A percentile compares a stretch with the other conserved stretches of the same genome.
phyloP scores from a whole-genome alignment of 768 basidiomycete species.

The Solioccasus polychromus region DNA sequence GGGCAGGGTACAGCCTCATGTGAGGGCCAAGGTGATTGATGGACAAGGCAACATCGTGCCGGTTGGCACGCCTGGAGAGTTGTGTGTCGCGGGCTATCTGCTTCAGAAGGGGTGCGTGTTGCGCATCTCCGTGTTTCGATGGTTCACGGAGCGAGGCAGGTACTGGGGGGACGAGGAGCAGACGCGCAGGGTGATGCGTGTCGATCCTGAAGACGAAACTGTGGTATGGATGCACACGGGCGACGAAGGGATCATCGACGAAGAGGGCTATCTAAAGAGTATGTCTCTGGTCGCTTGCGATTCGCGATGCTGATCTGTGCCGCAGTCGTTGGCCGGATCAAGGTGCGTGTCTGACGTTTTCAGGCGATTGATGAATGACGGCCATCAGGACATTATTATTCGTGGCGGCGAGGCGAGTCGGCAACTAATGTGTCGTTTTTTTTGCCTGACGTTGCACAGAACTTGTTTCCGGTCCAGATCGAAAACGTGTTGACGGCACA shows the following conservation, averaged over 20 bases:
- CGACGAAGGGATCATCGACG: constrained; percentile 78
- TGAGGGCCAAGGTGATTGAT: constrained; percentile 71
- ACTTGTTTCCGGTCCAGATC: constrained; percentile 82
- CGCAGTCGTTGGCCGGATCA: constrained; percentile 74
- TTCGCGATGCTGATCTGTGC: background rate
- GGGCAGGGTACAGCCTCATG: constrained; percentile 72
- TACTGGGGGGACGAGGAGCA: constrained; percentile 78
- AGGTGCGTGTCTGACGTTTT: constrained; percentile 40
- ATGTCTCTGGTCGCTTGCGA: constrained; percentile 22
- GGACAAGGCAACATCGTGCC: constrained; percentile 58
- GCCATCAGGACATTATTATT: constrained; percentile 71
- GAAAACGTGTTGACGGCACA: constrained; percentile 67
- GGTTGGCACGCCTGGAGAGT: constrained; percentile 71
- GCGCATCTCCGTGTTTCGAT: background rate
- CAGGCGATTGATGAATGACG: constrained; percentile 2
- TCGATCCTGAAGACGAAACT: constrained; percentile 46
- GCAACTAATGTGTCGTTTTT: background rate
- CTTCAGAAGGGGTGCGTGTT: constrained; percentile 68
- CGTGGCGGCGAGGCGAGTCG: constrained; percentile 72
- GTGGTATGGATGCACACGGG: constrained; percentile 82
- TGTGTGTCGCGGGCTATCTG: constrained; percentile 72
- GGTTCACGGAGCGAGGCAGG: constrained; percentile 34
- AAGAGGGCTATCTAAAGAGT: constrained; percentile 77
- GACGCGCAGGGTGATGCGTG: constrained; percentile 56
- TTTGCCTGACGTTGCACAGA: constrained; percentile 36